phyloP scores from a whole-genome alignment of 352 stramenopile genomes.

The Phytophthora sansomeana region DNA sequence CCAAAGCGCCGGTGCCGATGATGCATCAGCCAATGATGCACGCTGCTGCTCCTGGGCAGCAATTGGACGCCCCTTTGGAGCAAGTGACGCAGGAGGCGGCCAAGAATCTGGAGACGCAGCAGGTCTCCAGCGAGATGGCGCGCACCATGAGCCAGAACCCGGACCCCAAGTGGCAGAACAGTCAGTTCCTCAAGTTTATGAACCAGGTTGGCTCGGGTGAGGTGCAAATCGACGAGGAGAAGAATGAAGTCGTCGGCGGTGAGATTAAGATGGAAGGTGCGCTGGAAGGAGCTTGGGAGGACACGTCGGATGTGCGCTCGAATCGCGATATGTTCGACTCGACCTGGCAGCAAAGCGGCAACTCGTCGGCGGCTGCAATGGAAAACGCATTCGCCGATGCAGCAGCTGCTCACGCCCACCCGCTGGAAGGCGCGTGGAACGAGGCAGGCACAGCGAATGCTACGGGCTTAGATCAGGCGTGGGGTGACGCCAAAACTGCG shows the following conservation, averaged over 20 bases:
- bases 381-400: conserved; percentile 63
- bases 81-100: conserved; percentile 36
- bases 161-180: conserved; percentile 86
- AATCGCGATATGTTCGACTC: conserved; percentile 74
- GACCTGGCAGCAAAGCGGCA: conserved; percentile 54
- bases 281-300: conserved; percentile 72
- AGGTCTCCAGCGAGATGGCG: conserved; percentile 75
- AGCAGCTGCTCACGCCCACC: conserved; percentile 29
- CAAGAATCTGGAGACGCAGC: conserved; percentile 51
- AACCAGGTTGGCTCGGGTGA: conserved; percentile 77
- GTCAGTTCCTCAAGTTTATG: conserved; percentile 90
- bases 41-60: conserved; percentile 17
- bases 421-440: conserved; percentile 48
- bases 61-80: conserved; percentile 35
- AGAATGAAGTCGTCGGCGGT: conserved; percentile 68
- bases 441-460: conserved; percentile 35
- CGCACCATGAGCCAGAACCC: conserved; percentile 81
- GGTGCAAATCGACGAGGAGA: conserved; percentile 81
- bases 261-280: conserved; percentile 54
- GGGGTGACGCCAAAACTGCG: conserved; percentile 52
- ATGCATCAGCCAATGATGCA: conserved; percentile 50
- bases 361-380: conserved; percentile 41
- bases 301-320: conserved; percentile 53
- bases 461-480: conserved; percentile 54
- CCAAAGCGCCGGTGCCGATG: conserved; percentile 50